These are phyloP conservation scores for Amauroascus verrucosus DNA, from an alignment of 2,329 filamentous ascomycete genomes.

Conservation along the genomic window DNA sequence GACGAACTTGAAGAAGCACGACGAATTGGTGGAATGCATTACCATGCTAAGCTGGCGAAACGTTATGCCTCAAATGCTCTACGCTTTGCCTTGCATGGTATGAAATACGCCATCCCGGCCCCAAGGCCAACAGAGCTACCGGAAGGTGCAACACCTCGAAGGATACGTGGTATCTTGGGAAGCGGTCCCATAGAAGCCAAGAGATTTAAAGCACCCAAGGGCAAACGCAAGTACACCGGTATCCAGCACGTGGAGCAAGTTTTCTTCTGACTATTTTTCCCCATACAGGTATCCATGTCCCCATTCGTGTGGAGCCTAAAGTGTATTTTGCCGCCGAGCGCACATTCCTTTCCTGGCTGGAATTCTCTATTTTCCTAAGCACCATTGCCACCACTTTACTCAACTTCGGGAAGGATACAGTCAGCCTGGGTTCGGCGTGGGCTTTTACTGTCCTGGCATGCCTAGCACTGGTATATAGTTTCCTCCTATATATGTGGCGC, in stretches of 20 bases:
- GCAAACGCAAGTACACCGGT: constrained; percentile 36
- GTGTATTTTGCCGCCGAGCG: constrained; percentile 94
- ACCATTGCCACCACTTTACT: constrained; percentile 74
- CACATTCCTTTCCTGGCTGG: constrained; percentile 93
- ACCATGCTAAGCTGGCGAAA: constrained; percentile 53
- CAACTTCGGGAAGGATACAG: constrained; percentile 57
- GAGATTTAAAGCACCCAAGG: constrained; percentile 50
- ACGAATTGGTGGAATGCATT: constrained; percentile 64
- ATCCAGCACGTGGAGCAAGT: background rate
- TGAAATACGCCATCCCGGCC: constrained; percentile 46
- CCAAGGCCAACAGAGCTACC: constrained; percentile 39
- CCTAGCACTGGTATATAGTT: constrained; percentile 67
- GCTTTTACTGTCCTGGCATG: constrained; percentile 76
- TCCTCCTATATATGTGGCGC: constrained; percentile 77
- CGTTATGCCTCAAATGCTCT: constrained; percentile 42
- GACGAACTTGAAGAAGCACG: constrained; percentile 69
- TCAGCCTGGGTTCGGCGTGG: constrained; percentile 60
- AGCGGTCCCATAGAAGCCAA: constrained; percentile 36
- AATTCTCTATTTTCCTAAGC: constrained; percentile 91
- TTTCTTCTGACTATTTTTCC: background rate
- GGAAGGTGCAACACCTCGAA: constrained; percentile 27
- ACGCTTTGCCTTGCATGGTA: constrained; percentile 34
- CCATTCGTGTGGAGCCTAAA: constrained; percentile 91
- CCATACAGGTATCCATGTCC: constrained; percentile 73
- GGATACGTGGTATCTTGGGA: constrained; percentile 31